Evolutionary conservation across 306 rosid species (phyloP).

Genomic region (Corylus americana): DNA sequence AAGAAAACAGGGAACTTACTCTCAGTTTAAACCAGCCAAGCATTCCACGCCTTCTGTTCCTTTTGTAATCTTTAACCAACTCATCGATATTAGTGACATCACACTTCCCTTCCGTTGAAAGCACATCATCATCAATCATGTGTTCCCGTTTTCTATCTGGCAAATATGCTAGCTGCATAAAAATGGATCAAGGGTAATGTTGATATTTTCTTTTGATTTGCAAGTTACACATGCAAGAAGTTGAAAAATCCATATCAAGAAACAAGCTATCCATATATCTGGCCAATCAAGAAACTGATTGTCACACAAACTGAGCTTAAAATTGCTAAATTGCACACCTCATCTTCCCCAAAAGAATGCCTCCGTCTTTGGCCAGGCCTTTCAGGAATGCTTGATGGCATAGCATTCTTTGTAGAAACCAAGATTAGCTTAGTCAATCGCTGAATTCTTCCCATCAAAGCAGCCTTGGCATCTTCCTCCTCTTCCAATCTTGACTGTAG

Average conservation of each 20-base stretch:
- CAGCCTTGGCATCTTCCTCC: slow-evolving; percentile 92
- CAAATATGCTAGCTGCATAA: slow-evolving; percentile 77
- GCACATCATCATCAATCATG: slow-evolving; percentile 60
- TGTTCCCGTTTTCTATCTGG: slow-evolving; percentile 78
- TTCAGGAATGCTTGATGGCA: slow-evolving; percentile 62
- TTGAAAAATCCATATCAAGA: slow-evolving; percentile 4
- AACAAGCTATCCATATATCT: not conserved
- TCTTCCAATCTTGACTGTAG: slow-evolving; percentile 83
- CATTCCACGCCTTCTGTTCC: slow-evolving; percentile 72
- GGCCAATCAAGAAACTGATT: slow-evolving; percentile 7
- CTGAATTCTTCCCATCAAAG: slow-evolving; percentile 89
- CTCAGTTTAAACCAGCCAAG: slow-evolving; percentile 81
- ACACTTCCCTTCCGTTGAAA: slow-evolving; percentile 62
- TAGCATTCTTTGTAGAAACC: slow-evolving; percentile 71
- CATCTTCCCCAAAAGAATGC: slow-evolving; percentile 94
- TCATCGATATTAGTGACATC: slow-evolving; percentile 63
- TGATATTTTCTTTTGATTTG: not conserved
- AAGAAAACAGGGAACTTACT: slow-evolving; percentile 37
- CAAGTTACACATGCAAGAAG: not conserved
- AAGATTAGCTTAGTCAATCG: slow-evolving; percentile 80
- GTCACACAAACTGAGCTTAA: slow-evolving; percentile 14
- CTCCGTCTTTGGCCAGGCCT: slow-evolving; percentile 65
- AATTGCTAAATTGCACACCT: slow-evolving; percentile 48
- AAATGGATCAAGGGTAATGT: slow-evolving; percentile 18
- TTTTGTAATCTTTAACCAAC: slow-evolving; percentile 67